Evolutionary conservation across 495 filamentous ascomycete species (phyloP).

Genomic region (Evernia prunastri): DNA sequence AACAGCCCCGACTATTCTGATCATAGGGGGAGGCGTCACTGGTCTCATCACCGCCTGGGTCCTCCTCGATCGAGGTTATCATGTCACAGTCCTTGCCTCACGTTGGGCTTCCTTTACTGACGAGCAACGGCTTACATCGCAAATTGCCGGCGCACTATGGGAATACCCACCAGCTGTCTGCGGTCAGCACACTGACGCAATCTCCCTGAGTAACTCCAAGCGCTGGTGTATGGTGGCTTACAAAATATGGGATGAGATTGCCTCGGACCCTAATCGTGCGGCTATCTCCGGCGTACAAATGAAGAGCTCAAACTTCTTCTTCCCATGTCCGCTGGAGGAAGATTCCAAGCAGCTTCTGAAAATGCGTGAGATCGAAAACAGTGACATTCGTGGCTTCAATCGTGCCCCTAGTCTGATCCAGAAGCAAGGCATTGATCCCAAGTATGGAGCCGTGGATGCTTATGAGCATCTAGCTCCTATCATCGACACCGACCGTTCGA

Average conservation of each 20-base stretch:
- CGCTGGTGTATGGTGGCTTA: constrained; percentile 42
- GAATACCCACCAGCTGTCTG: constrained; percentile 45
- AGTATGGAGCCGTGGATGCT: constrained; percentile 42
- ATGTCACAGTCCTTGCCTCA: constrained; percentile 42
- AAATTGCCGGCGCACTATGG: constrained; percentile 48
- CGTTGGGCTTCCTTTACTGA: constrained; percentile 36
- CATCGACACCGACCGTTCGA: constrained; percentile 47
- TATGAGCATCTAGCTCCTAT: constrained; percentile 43
- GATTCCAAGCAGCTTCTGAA: constrained; percentile 32
- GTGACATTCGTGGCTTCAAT: constrained; percentile 36
- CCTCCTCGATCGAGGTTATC: constrained; percentile 44
- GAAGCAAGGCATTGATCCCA: constrained; percentile 32
- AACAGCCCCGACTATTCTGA: constrained; percentile 22
- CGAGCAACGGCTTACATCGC: constrained; percentile 42
- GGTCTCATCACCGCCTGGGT: constrained; percentile 42
- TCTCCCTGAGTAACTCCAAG: constrained; percentile 37
- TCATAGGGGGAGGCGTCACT: constrained; percentile 45
- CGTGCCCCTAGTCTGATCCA: constrained; percentile 35
- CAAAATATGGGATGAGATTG: constrained; percentile 38
- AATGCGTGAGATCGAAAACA: constrained; percentile 35
- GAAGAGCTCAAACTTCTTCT: constrained; percentile 38
- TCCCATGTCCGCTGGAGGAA: constrained; percentile 33
- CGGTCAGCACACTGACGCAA: constrained; percentile 41
- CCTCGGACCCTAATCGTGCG: constrained; percentile 30
- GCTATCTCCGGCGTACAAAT: constrained; percentile 39